Base-by-base conservation (phyloP, 176 grass and related monocot genomes). In the Carex myosuroides region DNA sequence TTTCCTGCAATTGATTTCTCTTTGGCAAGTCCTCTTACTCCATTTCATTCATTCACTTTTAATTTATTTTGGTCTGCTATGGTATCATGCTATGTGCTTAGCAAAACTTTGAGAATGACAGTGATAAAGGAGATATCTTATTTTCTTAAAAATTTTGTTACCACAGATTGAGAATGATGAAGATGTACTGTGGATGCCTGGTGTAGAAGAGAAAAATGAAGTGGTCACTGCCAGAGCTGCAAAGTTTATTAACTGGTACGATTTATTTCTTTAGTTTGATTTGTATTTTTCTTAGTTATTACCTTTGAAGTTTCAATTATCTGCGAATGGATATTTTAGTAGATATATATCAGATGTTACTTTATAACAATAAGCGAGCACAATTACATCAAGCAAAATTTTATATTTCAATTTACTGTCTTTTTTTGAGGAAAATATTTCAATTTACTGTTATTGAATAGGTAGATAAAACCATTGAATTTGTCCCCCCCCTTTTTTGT, bases 1-100 rank as follows among this genome's bases (percentile, higher is more conserved):
- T 99, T 99, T 81, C 91, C 96, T 83, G 85, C 91, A 85, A 93
- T 99, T 89, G 91, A 99, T 79, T 95, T 95, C 86, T 99, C 96
- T n/a, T 85, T 95, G 91, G 96, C 67, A 92, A 88, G 91, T 81
- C 57, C n/a, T 57, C 42, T 56, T 56, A 85, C n/a, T 13, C 88
- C 22, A 72, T 37, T 48, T 62, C 10, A 24, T 30, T 62, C 17
- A 33, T 8, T 52, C 26, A 42, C 46, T 80, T 79, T 3, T 72
- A 20, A 7, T 54, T 70, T 64, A 13, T 79, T 8, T 62, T 52
- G 2, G 20, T 80, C 54, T 73, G 5, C 21, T 24, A 37, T 71
- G 17, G 17, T 54, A 6, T 60, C 48, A 14, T 75, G 20, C 1
- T 29, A 24, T 7, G n/a, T 55, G 8, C 33, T 55, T 76, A 76